phyloP scores from a whole-genome alignment of 2,329 filamentous ascomycete genomes.

The Fusarium falciforme region DNA sequence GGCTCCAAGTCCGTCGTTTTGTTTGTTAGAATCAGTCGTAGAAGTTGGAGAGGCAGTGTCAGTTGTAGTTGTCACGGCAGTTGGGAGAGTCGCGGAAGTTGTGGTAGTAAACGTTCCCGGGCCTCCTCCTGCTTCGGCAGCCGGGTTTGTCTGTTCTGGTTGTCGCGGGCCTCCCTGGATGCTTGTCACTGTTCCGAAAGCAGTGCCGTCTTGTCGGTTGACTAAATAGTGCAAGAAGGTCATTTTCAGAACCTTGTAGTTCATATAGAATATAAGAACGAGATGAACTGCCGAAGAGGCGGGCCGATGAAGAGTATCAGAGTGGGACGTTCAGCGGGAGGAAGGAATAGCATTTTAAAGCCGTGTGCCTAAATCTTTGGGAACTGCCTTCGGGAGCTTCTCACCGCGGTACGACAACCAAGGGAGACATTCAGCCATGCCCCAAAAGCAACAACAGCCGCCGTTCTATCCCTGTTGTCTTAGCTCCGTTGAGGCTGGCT shows the following conservation, averaged over 20 bases:
- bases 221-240: too few relatives aligned
- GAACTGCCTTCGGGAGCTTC: neutral
- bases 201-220: too few relatives aligned
- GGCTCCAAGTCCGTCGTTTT: neutral
- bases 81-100: too few relatives aligned
- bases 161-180: too few relatives aligned
- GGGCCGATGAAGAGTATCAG: neutral
- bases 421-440: neutral
- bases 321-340: neutral
- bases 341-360: neutral
- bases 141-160: too few relatives aligned
- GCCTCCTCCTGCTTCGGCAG: too few relatives aligned
- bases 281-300: neutral
- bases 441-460: neutral
- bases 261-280: neutral
- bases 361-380: neutral
- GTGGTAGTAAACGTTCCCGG: too few relatives aligned
- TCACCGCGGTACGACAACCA: neutral
- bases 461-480: neutral
- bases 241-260: too few relatives aligned
- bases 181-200: too few relatives aligned
- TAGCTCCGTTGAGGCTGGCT: neutral
- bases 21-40: too few relatives aligned
- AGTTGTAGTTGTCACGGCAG: too few relatives aligned
- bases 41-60: too few relatives aligned